Conservation (phyloP, 2,329 filamentous ascomycete genomes). For the Diaporthe aspalathi region DNA sequence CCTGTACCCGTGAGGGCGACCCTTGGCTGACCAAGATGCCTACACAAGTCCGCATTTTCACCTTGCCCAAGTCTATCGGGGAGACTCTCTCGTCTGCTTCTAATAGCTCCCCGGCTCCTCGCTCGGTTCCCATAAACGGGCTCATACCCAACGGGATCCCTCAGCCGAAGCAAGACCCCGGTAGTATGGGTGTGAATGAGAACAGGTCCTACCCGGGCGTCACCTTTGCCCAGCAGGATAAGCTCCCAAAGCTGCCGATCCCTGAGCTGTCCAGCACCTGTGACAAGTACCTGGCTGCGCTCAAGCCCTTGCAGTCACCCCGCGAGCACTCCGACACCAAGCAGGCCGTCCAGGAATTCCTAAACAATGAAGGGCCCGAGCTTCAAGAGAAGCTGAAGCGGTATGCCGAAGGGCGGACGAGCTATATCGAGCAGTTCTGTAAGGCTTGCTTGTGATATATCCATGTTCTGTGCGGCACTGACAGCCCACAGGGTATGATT, state of each 20-base stretch:
- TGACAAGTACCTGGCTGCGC: conserved; percentile 80
- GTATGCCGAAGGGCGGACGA: conserved; percentile 90
- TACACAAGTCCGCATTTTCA: conserved; percentile 76
- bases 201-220: conserved; percentile 75
- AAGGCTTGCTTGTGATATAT: conserved; percentile 53
- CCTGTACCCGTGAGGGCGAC: conserved; percentile 71
- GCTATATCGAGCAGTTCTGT: conserved; percentile 99
- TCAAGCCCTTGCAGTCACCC: conserved; percentile 82
- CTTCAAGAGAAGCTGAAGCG: conserved; percentile 90
- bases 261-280: conserved; percentile 85
- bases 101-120: conserved; percentile 51
- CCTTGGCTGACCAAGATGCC: conserved; percentile 66
- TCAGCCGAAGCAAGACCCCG: conserved; percentile 51
- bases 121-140: conserved; percentile 51
- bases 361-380: conserved; percentile 82
- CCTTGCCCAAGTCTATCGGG: conserved; percentile 76
- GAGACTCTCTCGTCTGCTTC: conserved; percentile 69
- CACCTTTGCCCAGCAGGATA: conserved; percentile 90
- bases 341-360: conserved; percentile 83
- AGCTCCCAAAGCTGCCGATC: conserved; percentile 90
- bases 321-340: conserved; percentile 87
- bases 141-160: conserved; percentile 49
- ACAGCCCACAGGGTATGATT: conserved; percentile 81
- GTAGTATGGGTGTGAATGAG: conserved; percentile 64
- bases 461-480: conserved; percentile 42